Evolutionary conservation across 495 filamentous ascomycete genomes (phyloP), one percentile per base, ranked within the genome.

Genomic region (Xylaria scruposa): DNA sequence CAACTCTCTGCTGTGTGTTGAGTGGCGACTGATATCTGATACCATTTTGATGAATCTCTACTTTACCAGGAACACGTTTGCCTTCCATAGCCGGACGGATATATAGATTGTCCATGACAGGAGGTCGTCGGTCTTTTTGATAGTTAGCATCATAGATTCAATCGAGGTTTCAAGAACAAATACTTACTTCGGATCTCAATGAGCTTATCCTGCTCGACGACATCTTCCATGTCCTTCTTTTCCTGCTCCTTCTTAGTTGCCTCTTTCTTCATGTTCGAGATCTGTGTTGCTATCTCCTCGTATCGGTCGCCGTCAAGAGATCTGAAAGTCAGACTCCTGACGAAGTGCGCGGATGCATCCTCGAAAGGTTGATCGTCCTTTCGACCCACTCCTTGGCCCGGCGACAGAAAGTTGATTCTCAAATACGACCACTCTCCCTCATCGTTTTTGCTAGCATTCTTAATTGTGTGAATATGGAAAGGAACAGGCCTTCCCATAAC

Each of bases 281-380:
- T 97, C 75, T 95, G 91, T 29, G 91, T 90, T 7, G 94, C 91
- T 68, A 99, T 94, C 69, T 94, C 91, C 24, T 94, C 90, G 78
- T 98, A 92, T 51, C 97, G 90, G 59, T 93, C 89, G 60, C 93
- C 90, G 77, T 98, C 93, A 69, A 91, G 93, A 33, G 95, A 97
- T 65, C 95, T 89, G 82, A 98, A 94, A 0, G 97, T 98, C 78
- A 99, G 85, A 79, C 94, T 97, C 70, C 97, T 88, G 42, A 99
- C 90, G 74, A 99, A 99, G 78, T 98, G 95, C 4, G 97, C 97
- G 7, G 92, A 91, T 4, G 95, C 89, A 77, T 99, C 97, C 82
- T 99, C 97, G 74, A 99, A 99, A 0, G 97, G 97, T 78, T 98
- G 94, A 73, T 99, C 97, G 81, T 99, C 97, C 80, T 98, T 99